A percentile compares a stretch with the other conserved stretches of the same genome.
phyloP scores from a whole-genome alignment of 192 early-diverging fungal genomes.

The Entomortierella lignicola region DNA sequence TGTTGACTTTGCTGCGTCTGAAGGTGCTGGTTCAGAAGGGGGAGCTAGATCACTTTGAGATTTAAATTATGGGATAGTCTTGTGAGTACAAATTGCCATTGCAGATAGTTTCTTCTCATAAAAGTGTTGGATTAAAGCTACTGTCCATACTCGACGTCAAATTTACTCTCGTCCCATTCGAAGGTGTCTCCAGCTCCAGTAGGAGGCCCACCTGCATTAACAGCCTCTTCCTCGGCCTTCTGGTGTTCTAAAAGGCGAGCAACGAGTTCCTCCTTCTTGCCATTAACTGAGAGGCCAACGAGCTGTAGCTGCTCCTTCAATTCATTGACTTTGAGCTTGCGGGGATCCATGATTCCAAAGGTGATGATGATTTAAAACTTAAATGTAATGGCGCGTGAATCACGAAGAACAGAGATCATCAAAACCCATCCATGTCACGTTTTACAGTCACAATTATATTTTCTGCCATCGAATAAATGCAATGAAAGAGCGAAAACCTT shows the following conservation, averaged over 20 bases:
- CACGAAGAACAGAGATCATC: too few species aligned
- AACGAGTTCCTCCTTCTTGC: slow-evolving; percentile 77
- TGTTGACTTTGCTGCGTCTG: background rate
- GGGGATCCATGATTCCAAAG: slow-evolving; percentile 55
- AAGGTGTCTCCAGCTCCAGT: slow-evolving; percentile 49
- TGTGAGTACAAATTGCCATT: background rate
- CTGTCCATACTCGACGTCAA: slow-evolving; percentile 40
- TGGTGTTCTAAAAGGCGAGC: slow-evolving; percentile 68
- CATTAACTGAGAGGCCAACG: slow-evolving; percentile 63
- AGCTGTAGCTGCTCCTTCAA: slow-evolving; percentile 68
- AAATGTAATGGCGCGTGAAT: too few species aligned
- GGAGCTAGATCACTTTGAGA: slow-evolving; percentile 45
- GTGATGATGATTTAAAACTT: too few species aligned
- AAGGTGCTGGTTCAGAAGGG: slow-evolving; percentile 15
- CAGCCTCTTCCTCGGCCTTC: slow-evolving; percentile 56
- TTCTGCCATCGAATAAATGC: too few species aligned
- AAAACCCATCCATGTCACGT: too few species aligned
- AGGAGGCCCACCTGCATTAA: slow-evolving; percentile 27
- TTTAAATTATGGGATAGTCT: background rate
- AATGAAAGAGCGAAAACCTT: too few species aligned
- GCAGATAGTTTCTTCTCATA: too few species aligned
- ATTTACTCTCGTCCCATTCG: slow-evolving; percentile 56
- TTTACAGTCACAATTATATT: too few species aligned
- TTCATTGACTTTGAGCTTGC: slow-evolving; percentile 66
- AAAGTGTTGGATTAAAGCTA: too few species aligned